Base-by-base conservation (phyloP, 2,329 filamentous ascomycete genomes). In the Ascocoryne sarcoides region DNA sequence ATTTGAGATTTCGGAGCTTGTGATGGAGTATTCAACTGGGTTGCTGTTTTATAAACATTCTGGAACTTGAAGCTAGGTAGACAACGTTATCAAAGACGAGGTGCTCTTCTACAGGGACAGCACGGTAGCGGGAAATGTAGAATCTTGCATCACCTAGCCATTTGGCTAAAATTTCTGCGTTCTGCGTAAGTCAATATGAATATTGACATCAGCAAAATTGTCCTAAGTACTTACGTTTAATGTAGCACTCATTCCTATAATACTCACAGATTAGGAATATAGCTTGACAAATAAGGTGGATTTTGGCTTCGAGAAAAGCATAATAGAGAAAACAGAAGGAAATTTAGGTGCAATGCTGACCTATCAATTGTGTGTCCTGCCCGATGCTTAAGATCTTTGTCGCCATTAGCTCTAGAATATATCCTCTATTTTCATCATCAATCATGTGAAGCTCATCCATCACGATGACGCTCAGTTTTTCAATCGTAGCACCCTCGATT, bases 391-490 rank as follows among this genome's bases (percentile, higher is more conserved):
- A 62, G 20, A 88, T 55, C 54, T 88, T 88, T 3, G 82, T 83
- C 4, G 79, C 76, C 62, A 86, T 75, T 4, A 88, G 65, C 56
- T 89, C 84, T 40, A 88, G 65, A 1, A 88, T 67, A 56, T 88
- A 88, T 3, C 84, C 84, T n/a, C 84, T 75, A 49, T 80, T 73
- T 46, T 82, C 79, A 56, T 88, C 84, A 51, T 86, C 79, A 32
- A 88, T 69, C 82, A 89, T 87, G 57, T 89, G 84, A n/a, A 88
- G 64, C 56, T 89, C 84, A 52, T 89, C 84, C 23, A 88, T 65
- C 10, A 88, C 80, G 14, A 87, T 74, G 9, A 79, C 66, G 34
- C 73, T 75, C 32, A 89, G 63, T 15, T 76, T 69, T n/a, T 69
- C 65, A 44, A 86, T 43, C 3, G 69, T 75, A 54, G 73, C 76